Evolutionary conservation across 768 basidiomycete genomes (phyloP), one percentile per base, ranked within the genome.

Genomic region (Suillus subaureus): DNA sequence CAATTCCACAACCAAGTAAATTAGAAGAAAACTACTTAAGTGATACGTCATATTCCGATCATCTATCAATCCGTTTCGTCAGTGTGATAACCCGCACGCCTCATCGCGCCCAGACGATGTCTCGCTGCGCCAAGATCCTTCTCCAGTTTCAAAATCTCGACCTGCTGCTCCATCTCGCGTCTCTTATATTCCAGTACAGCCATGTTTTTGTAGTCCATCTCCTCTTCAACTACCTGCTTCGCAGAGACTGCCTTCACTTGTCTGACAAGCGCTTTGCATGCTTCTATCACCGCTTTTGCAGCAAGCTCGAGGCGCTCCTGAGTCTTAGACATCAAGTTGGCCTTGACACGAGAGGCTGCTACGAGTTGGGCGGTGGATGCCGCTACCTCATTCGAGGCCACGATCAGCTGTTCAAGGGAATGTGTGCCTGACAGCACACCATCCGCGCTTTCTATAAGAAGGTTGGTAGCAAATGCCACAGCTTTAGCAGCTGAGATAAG

Each of bases 301-400:
- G 97, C 97, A 21, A 94, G 82, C 79, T 99, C 97, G 37, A 99
- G 88, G 43, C 92, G 89, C 73, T 98, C 95, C 79, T 99, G 97
- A 2, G 97, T 97, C 83, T 97, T 97, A 62, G 94, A 96, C 96
- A 98, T 99, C 68, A 98, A 83, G 74, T 95, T 95, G 6, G 96
- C 95, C 81, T 99, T 99, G 73, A 99, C 97, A 64, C 97, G 90
- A 13, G 96, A 98, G 8, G 97, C 97, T 31, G 97, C 97, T 54
- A 99, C 97, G 61, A 99, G 90, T 78, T 99, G 97, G 18, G 97
- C 97, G 2, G 97, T 99, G 3, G 97, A 91, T 61, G 89, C 94
- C 3, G 96, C 94, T 49, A 99, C 97, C 77, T 98, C 97, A 79
- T 99, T 99, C 45, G 97, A 99, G n/a, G 97, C 93, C 65, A 99